Conservation (phyloP, 257 asterid species). For the Solanum raphanifolium region DNA sequence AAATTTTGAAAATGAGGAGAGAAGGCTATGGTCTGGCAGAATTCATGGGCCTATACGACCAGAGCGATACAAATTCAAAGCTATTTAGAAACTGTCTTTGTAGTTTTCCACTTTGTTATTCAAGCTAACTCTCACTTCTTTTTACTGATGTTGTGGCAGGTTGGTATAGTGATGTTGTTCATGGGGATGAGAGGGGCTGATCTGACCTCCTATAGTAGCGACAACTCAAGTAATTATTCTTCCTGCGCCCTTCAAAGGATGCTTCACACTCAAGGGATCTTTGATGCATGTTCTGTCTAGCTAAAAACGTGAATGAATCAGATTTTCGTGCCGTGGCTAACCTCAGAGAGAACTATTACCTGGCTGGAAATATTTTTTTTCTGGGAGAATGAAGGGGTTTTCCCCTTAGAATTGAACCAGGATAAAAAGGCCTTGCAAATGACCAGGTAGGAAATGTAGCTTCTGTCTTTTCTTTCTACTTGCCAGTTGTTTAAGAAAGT, state of each 20-base stretch:
- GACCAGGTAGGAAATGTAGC: constrained; percentile 39
- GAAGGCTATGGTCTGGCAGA: constrained; percentile 87
- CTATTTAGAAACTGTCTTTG: neutral
- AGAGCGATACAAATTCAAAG: constrained; percentile 38
- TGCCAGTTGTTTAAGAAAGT: neutral
- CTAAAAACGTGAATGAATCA: constrained; percentile 52
- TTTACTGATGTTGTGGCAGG: constrained; percentile 28
- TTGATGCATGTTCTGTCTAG: constrained; percentile 66
- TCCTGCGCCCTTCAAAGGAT: constrained; percentile 80
- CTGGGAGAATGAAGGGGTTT: constrained; percentile 83
- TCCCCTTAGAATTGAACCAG: constrained; percentile 83
- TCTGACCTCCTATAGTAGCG: constrained; percentile 89
- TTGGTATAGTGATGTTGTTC: constrained; percentile 91
- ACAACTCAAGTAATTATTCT: constrained; percentile 57
- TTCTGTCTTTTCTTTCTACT: constrained; percentile 2
- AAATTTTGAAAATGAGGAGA: constrained; percentile 77
- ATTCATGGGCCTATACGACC: constrained; percentile 91
- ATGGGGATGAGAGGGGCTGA: constrained; percentile 89
- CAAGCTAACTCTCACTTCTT: constrained; percentile 2
- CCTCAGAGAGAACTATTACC: constrained; percentile 75
- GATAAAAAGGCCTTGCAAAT: constrained; percentile 73
- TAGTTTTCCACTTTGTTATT: neutral
- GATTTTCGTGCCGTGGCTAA: constrained; percentile 70
- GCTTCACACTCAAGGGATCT: constrained; percentile 65
- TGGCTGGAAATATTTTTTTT: constrained; percentile 93